These are phyloP conservation scores for Taphrina betulina DNA, from an alignment of 1,139 yeast genomes.

Conservation along the genomic window DNA sequence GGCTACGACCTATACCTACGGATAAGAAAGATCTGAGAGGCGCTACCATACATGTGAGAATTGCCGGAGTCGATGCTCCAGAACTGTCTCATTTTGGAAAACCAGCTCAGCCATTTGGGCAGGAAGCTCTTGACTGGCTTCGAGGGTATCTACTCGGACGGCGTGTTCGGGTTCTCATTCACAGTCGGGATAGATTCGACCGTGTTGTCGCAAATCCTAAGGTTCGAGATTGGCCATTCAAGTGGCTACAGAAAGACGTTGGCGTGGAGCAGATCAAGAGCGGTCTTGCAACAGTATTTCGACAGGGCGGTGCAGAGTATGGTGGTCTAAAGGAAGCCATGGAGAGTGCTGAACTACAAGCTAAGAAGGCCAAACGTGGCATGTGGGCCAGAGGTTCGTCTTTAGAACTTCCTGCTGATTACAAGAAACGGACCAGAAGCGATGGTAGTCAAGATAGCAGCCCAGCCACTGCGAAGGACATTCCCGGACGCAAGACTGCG, in stretches of 20 bases:
- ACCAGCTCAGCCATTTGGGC: slow-evolving; percentile 84
- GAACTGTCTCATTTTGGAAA: slow-evolving; percentile 93
- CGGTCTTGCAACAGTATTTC: slow-evolving; percentile 88
- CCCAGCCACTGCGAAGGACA: neutral
- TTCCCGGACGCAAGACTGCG: neutral
- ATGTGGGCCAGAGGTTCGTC: slow-evolving; percentile 59
- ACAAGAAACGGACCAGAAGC: slow-evolving; percentile 50
- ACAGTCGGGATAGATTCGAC: slow-evolving; percentile 81
- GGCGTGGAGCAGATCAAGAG: slow-evolving; percentile 79
- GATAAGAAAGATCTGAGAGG: slow-evolving; percentile 42
- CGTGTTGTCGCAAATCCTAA: slow-evolving; percentile 78
- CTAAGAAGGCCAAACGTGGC: slow-evolving; percentile 61
- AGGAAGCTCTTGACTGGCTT: slow-evolving; percentile 81
- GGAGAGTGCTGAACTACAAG: slow-evolving; percentile 57
- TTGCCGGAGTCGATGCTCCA: slow-evolving; percentile 98
- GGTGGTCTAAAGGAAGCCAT: slow-evolving; percentile 70
- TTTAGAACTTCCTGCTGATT: slow-evolving; percentile 78
- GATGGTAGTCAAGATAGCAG: slow-evolving; percentile 18
- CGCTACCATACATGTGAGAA: slow-evolving; percentile 59
- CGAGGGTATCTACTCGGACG: slow-evolving; percentile 61
- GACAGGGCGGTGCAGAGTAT: slow-evolving; percentile 83
- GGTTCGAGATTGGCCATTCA: slow-evolving; percentile 55
- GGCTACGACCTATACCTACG: slow-evolving; percentile 55
- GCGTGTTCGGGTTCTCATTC: slow-evolving; percentile 70
- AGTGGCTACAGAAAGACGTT: slow-evolving; percentile 66